phyloP scores from a whole-genome alignment of 1,139 yeast species.

The Magnusiomyces sp. region DNA sequence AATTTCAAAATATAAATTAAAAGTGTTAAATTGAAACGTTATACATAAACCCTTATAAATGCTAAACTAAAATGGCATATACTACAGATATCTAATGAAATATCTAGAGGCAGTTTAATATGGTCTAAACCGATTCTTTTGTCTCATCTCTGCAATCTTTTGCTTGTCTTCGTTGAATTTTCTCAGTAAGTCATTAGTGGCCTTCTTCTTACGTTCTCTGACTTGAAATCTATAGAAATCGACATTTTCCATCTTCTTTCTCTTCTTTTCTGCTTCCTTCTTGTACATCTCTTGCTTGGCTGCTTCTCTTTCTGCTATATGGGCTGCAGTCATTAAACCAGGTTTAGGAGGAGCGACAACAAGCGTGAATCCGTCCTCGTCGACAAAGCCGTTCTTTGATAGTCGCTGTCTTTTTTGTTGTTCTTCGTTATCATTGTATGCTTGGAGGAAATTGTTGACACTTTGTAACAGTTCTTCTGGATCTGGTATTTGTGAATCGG shows the following conservation, averaged over 20 bases:
- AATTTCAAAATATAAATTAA: no score
- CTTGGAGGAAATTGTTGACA: slow-evolving; percentile 53
- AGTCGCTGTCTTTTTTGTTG: slow-evolving; percentile 48
- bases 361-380: slow-evolving; percentile 87
- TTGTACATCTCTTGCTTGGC: slow-evolving; percentile 23
- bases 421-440: slow-evolving; percentile 66
- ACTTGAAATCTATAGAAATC: slow-evolving; percentile 96
- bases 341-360: slow-evolving; percentile 75
- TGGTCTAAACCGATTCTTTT: slow-evolving; percentile 77
- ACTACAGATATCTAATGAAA: no score
- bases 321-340: slow-evolving; percentile 43
- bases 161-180: slow-evolving; percentile 90
- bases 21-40: no score
- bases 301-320: slow-evolving; percentile 27
- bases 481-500: slow-evolving; percentile 29
- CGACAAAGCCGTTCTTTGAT: slow-evolving; percentile 44
- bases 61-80: no score
- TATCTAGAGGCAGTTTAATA: slow-evolving; percentile 38
- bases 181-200: slow-evolving; percentile 74
- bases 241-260: slow-evolving; percentile 64
- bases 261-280: slow-evolving; percentile 36
- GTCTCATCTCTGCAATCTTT: slow-evolving; percentile 67
- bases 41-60: no score
- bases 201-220: slow-evolving; percentile 85
- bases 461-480: slow-evolving; percentile 39